Evolutionary conservation across 768 basidiomycete genomes (phyloP), one percentile per base, ranked within the genome.

Genomic region (Antrodiella citrinella): DNA sequence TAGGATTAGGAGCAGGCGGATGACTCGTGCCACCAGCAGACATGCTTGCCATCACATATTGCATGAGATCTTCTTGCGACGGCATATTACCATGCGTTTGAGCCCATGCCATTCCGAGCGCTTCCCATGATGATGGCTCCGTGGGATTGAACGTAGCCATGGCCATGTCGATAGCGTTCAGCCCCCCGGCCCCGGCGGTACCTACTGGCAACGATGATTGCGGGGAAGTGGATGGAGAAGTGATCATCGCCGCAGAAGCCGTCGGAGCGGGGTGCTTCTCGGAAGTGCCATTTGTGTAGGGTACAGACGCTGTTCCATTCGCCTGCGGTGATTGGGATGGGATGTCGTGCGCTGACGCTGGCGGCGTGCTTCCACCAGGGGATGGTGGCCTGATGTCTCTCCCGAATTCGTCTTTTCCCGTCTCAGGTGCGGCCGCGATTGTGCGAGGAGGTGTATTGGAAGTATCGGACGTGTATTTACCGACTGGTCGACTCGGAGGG

Each of bases 331-430:
- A 42, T 12, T 52, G 47, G 23, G 26, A 26, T 22, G 51, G 47
- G 49, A 12, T 51, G 49, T 12, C 55, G 41, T 10, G 20, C 23
- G 12, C 12, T 48, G 46, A 35, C 43, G 40, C 52, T 15, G 30
- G 30, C 7, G 30, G 30, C 7, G 30, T 35, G 30, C n/a, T n/a
- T n/a, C n/a, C n/a, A n/a, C n/a, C 15, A 35, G 52, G 76, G 70
- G 85, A 81, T 39, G 69, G 66, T 26, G 76, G 69, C 58, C 88
- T 76, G 61, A 89, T 74, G 63, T 91, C 87, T 59, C 89, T 82
- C 57, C 89, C 88, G 67, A 91, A 91, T 66, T 91, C 88, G 75
- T 91, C 88, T 67, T 81, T 88, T 51, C 70, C 81, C n/a, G 63
- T 56, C 48, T 62, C 62, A 45, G 61, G 52, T 47, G 59, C 45